Evolutionary conservation across 306 rosid species (phyloP).

Genomic region (Mimosa pudica): DNA sequence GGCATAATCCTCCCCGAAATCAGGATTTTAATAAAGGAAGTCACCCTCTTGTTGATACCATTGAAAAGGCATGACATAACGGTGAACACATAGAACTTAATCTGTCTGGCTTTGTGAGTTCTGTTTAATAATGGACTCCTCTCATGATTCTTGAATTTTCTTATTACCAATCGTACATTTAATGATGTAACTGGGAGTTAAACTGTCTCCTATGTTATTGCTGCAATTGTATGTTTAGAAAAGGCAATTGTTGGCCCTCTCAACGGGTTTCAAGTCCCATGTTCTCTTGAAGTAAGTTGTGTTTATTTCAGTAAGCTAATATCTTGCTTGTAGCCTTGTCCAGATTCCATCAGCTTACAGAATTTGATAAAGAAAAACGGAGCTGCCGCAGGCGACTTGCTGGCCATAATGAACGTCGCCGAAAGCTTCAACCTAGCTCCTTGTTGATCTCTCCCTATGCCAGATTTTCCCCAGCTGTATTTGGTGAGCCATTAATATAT

Average conservation of each 20-base stretch:
- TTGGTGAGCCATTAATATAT: conserved; percentile 48
- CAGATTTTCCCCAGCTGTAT: conserved; percentile 54
- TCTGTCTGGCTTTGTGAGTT: not conserved
- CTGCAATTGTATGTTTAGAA: not conserved
- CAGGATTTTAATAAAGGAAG: not conserved
- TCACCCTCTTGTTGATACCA: not conserved
- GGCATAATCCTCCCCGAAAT: not conserved
- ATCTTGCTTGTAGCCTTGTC: conserved; percentile 34
- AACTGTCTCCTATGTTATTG: not conserved
- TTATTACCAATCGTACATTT: not conserved
- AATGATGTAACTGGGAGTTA: not conserved
- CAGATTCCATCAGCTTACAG: conserved; percentile 94
- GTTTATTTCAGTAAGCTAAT: conserved; percentile 36
- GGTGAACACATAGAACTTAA: not conserved
- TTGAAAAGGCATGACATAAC: not conserved
- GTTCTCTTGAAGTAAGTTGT: not conserved
- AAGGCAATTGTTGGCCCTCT: not conserved
- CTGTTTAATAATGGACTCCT: not conserved
- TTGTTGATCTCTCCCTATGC: conserved; percentile 63
- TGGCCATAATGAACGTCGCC: conserved; percentile 92
- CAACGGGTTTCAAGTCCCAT: not conserved
- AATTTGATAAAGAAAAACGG: conserved; percentile 92
- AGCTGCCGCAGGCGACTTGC: conserved; percentile 95
- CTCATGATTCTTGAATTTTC: not conserved
- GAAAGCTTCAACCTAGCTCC: conserved; percentile 85